A percentile compares a stretch with the other conserved stretches of the same genome.
These are phyloP conservation scores for Beauveria bassiana DNA, from an alignment of 2,329 filamentous ascomycete species.

Conservation along the genomic window DNA sequence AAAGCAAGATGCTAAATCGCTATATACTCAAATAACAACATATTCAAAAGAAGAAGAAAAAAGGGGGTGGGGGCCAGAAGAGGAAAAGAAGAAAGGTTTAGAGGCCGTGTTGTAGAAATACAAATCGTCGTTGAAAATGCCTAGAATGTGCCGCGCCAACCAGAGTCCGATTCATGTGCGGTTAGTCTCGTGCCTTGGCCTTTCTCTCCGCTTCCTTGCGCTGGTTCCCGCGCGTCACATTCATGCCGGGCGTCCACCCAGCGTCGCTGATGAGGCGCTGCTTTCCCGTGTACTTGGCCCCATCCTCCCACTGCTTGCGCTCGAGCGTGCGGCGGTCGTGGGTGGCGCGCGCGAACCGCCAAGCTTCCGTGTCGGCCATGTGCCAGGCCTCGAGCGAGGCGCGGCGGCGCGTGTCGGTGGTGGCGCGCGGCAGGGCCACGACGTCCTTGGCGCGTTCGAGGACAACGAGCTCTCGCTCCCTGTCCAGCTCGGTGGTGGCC, in stretches of 20 bases:
- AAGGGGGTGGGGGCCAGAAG: no score
- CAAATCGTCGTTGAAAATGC: not conserved
- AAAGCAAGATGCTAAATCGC: not conserved
- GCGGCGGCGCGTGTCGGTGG: conserved; percentile 38
- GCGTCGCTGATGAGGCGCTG: conserved; percentile 10
- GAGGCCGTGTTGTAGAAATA: not conserved
- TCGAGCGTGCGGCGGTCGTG: conserved; percentile 56
- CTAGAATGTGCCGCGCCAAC: not conserved
- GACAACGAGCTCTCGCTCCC: conserved; percentile 46
- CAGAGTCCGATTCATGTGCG: not conserved
- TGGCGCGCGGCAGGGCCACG: conserved; percentile 38
- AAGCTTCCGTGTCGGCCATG: conserved; percentile 67
- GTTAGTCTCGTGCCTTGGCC: conserved; percentile 5
- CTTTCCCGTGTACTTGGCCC: conserved; percentile 46
- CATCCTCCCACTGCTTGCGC: conserved; percentile 61
- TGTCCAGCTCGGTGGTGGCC: conserved; percentile 40
- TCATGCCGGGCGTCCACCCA: conserved; percentile 13
- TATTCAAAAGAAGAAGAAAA: not conserved
- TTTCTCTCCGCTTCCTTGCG: conserved; percentile 30
- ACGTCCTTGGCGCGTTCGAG: conserved; percentile 41
- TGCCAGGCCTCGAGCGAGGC: conserved; percentile 58
- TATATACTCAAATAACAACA: not conserved
- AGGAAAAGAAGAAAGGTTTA: no score
- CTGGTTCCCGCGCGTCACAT: conserved; percentile 26
- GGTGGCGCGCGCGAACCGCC: conserved; percentile 66